phyloP scores from a whole-genome alignment of 345 rosid species.

The Boechera divaricarpa region DNA sequence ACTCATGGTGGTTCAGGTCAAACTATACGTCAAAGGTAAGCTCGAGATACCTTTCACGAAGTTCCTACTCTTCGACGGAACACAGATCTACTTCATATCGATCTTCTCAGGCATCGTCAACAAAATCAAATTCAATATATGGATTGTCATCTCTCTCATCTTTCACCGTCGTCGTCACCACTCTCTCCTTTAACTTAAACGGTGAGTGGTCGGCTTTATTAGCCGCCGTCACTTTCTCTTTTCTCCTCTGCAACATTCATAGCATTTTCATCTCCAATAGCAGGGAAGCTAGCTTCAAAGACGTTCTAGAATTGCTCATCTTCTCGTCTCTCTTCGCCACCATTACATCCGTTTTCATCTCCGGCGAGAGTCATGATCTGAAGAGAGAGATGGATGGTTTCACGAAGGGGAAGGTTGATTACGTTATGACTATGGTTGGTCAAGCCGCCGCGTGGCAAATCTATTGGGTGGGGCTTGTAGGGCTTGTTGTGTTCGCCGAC shows the following conservation, averaged over 20 bases:
- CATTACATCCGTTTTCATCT: not conserved
- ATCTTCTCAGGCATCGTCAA: not conserved
- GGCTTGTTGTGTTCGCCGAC: not conserved
- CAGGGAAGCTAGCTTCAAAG: not conserved
- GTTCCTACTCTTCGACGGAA: slow-evolving; percentile 14
- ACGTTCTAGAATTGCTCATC: not conserved
- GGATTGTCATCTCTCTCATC: slow-evolving; percentile 12
- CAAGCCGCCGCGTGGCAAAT: slow-evolving; percentile 24
- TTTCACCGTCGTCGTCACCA: slow-evolving; percentile 40
- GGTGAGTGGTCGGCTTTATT: not conserved
- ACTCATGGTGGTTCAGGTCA: not conserved
- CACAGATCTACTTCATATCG: slow-evolving; percentile 19
- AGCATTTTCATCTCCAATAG: not conserved
- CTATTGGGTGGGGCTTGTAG: slow-evolving; percentile 13
- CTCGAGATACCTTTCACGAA: not conserved
- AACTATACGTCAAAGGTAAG: not conserved
- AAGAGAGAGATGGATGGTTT: slow-evolving; percentile 7
- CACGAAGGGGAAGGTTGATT: not conserved
- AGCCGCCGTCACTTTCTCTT: not conserved
- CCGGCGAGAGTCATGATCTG: not conserved
- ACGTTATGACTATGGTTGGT: not conserved
- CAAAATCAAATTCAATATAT: slow-evolving; percentile 13
- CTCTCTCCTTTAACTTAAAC: slow-evolving; percentile 31
- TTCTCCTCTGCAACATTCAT: slow-evolving; percentile 14
- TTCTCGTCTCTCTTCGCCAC: slow-evolving; percentile 8